Base-by-base conservation (phyloP, 1,284 basidiomycete species). In the Mrakiaceae sp. region DNA sequence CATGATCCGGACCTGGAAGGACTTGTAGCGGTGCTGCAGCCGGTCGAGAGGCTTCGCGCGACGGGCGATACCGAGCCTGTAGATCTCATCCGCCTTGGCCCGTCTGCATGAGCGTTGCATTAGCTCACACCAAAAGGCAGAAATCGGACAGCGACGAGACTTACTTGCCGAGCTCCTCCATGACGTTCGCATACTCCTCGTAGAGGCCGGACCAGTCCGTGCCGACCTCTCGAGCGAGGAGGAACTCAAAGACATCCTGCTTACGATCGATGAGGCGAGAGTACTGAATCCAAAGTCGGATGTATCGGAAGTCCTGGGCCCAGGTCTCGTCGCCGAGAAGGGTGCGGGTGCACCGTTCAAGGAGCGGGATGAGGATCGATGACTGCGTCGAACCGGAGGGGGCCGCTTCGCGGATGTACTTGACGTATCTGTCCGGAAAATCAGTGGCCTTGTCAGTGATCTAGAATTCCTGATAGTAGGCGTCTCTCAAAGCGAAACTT, bases 281-380 rank as follows among this genome's bases (percentile, higher is more conserved):
- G 73, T 92, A 92, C 67, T 87, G 79, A 14, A 85, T 83, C 93
- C 93, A 96, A 46, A 95, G 76, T 74, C 87, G 88, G 58, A 97
- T 81, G 75, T 97, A 96, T 51, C 94, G 82, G 63, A 88, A 77
- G 78, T 98, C 94, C 68, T 86, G 85, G 71, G 84, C 84, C 77
- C 95, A 98, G 43, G 85, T 79, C 47, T 82, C 79, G 71, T 94
- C 90, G 42, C 84, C 81, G 67, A 87, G 83, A 74, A 97, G 95
- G 61, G 84, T 82, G 39, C 86, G 79, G 0, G 87, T 89, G 0
- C 85, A 83, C 68, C 85, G 82, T 70, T 92, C 88, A 11, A 94
- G 79, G 0, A 83, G 78, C 44, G 89, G 87, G 0, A 93, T 78
- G 4, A 90, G 76, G 64, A 73, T 73, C 50, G 72, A 74, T 49